Evolutionary conservation across 768 basidiomycete species (phyloP), one percentile per base, ranked within the genome.

Genomic region (Kwoniella botswanensis): DNA sequence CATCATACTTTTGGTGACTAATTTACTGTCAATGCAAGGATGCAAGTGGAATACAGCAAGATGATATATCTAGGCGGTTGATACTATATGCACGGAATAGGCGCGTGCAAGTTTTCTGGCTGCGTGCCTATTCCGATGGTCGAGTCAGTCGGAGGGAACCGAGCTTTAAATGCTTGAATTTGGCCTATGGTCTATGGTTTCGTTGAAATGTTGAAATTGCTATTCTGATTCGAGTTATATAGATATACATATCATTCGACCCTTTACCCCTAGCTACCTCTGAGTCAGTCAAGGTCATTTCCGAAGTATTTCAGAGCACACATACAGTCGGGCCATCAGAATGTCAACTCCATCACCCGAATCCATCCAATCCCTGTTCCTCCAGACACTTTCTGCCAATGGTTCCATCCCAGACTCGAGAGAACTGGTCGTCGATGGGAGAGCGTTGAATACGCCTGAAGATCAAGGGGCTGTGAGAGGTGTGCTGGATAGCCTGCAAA

Each of bases 401-500:
- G 75, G 76, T 15, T 68, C 76, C 12, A 83, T 85, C 64, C 53
- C 71, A 22, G 85, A 86, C 72, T 78, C 84, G 4, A 74, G 84
- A 26, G 42, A 68, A 22, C 76, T 86, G 69, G 17, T 63, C 7
- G 67, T 77, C 54, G 64, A 79, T 65, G 79, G 75, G 0, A 60
- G 57, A 29, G 63, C 63, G 0, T 73, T 84, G 46, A 46, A 64
- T 1, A 67, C 70, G 11, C 61, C 75, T 4, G 81, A 84, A 22
- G 80, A 80, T 35, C 96, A 98, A 86, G 90, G 90, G 75, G 86
- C 86, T 63, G 88, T 98, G 76, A 90, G 95, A 58, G 93, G 93
- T 74, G 94, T 93, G 2, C 86, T 99, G 76, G 98, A 97, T 85
- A 96, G 93, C 35, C 87, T 99, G 65, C 85, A 88, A 17, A 92